These are phyloP conservation scores for Camelina laxa DNA, from an alignment of 345 rosid species.

Conservation along the genomic window DNA sequence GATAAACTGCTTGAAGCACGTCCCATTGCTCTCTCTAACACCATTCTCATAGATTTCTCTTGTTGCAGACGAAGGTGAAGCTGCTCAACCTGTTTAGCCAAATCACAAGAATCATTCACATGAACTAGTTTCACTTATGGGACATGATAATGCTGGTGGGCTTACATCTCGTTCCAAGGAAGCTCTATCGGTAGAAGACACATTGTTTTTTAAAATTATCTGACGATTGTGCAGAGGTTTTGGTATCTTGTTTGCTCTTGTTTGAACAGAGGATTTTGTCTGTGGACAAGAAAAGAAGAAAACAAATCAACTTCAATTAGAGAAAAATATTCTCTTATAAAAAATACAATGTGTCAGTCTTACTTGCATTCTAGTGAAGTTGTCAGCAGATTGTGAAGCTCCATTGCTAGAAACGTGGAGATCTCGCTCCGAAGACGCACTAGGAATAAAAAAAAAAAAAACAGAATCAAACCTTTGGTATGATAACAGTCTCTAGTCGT, in stretches of 20 bases:
- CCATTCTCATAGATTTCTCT: conserved; percentile 75
- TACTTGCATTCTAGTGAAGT: conserved; percentile 53
- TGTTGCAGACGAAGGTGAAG: conserved; percentile 78
- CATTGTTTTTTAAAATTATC: conserved; percentile 35
- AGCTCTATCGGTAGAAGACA: conserved; percentile 56
- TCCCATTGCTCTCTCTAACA: conserved; percentile 90
- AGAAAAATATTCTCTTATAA: not conserved
- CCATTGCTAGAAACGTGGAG: conserved; percentile 45
- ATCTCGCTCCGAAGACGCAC: conserved; percentile 75
- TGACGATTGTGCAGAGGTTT: conserved; percentile 54
- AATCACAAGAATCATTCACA: conserved; percentile 13
- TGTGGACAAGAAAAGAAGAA: conserved; percentile 32
- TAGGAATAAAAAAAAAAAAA: conserved; percentile 38
- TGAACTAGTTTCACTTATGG: not conserved
- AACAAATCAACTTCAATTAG: conserved; percentile 19
- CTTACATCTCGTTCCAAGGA: conserved; percentile 89
- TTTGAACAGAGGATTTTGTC: conserved; percentile 50
- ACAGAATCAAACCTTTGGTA: not conserved
- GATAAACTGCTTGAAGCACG: conserved; percentile 86
- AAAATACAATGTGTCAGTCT: conserved; percentile 37
- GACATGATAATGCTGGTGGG: not conserved
- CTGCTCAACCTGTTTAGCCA: conserved; percentile 69
- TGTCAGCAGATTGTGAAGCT: conserved; percentile 34
- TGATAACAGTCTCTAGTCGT: not conserved
- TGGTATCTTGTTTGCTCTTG: conserved; percentile 45